Percentiles rank a stretch among this genome's conserved stretches.
phyloP scores from a whole-genome alignment of 495 filamentous ascomycete species.

The Aspergillus heteromorphus region DNA sequence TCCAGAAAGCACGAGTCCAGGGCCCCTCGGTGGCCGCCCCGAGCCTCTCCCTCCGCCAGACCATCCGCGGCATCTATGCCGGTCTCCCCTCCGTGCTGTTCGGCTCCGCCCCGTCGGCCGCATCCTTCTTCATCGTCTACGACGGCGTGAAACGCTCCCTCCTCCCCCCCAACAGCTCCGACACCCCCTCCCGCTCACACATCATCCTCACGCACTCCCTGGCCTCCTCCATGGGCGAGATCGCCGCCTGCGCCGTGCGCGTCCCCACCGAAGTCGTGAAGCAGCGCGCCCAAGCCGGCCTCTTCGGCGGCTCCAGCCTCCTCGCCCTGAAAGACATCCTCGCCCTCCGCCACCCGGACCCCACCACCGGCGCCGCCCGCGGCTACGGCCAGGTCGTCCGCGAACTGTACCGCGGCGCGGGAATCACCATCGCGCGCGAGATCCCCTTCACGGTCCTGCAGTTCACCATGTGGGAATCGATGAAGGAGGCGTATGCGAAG shows the following conservation, averaged over 20 bases:
- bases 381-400: constrained; percentile 57
- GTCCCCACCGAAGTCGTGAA: constrained; percentile 97
- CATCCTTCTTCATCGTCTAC: constrained; percentile 97
- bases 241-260: constrained; percentile 85
- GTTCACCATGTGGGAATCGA: constrained; percentile 92
- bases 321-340: constrained; percentile 66
- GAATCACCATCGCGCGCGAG: constrained; percentile 87
- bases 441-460: constrained; percentile 96
- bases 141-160: constrained; percentile 66
- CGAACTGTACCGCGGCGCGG: constrained; percentile 86
- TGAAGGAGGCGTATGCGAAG: constrained; percentile 59
- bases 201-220: constrained; percentile 63
- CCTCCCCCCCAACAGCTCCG: constrained; percentile 25
- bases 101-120: constrained; percentile 89
- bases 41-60: constrained; percentile 36
- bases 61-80: constrained; percentile 69
- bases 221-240: constrained; percentile 83
- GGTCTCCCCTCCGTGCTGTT: constrained; percentile 61
- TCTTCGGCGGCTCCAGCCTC: constrained; percentile 50
- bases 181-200: constrained; percentile 30
- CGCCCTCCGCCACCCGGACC: constrained; percentile 33
- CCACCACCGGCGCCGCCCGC: constrained; percentile 31
- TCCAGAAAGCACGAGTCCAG: constrained; percentile 78
- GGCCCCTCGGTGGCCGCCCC: constrained; percentile 56
- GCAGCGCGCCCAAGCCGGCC: constrained; percentile 86